Evolutionary conservation across 2,329 filamentous ascomycete genomes (phyloP), one percentile per base, ranked within the genome.

Genomic region (Venturia oleaginea): DNA sequence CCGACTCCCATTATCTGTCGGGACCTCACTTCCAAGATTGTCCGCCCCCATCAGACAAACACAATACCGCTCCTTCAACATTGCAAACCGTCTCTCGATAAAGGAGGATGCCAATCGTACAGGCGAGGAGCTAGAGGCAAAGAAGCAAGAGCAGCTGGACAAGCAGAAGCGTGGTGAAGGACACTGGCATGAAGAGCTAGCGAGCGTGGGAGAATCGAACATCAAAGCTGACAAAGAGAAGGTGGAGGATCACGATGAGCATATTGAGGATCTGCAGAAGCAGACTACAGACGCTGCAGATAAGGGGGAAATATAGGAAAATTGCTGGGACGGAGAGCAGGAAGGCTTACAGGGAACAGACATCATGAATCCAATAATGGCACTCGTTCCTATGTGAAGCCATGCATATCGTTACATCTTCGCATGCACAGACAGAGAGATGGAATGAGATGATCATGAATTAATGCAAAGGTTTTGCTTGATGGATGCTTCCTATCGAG

Each of bases 241-340:
- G 62, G 75, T 79, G n/a, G 46, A 72, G 17, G 74, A 79, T 65
- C 76, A 79, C 64, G 73, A 72, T 15, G 66, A 72, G 57, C 77
- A 79, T 65, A 79, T 80, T 65, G 70, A 75, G 68, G 72, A 79
- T 22, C 65, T 80, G 67, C 78, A 80, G 69, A 71, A 79, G 69
- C 69, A 79, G 71, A 77, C 74, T 2, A 73, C 72, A 66, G 68
- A 74, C 66, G 72, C 78, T 71, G 72, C 72, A 4, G 72, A 80
- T 70, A 72, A 76, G 67, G 76, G 62, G 59, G 59, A 67, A 62
- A 59, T 66, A 22, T 66, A 65, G 27, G 5, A 22, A 17, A 19
- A 3, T 42, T 42, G n/a, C n/a, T n/a, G n/a, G n/a, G n/a, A n/a
- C n/a, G n/a, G n/a, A n/a, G n/a, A n/a, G n/a, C n/a, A n/a, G n/a